Evolutionary conservation across 495 filamentous ascomycete genomes (phyloP).

Genomic region (Geopyxis carbonaria): DNA sequence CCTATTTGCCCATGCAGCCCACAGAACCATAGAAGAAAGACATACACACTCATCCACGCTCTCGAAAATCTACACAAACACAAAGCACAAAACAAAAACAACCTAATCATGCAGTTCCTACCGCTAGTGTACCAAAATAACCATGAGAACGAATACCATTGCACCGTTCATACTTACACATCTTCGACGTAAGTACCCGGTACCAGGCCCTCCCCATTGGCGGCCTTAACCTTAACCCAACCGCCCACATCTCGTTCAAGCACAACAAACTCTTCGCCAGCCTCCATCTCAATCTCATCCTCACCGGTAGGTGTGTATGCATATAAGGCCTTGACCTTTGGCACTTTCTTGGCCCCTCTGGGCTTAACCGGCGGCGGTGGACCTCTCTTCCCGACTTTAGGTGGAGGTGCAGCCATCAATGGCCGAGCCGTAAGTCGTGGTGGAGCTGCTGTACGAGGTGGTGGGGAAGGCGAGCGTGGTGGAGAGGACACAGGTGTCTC

Average conservation of each 20-base stretch:
- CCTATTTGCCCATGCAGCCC: no score
- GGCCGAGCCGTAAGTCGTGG: background rate
- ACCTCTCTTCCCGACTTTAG: constrained; percentile 1
- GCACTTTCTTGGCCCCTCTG: constrained; percentile 28
- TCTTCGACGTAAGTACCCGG: constrained; percentile 64
- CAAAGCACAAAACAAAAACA: no score
- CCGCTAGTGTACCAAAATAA: no score
- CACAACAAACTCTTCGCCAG: constrained; percentile 56
- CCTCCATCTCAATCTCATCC: constrained; percentile 64
- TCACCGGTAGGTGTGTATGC: constrained; percentile 58
- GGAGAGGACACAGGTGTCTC: background rate
- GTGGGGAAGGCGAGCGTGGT: background rate
- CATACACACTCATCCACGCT: no score
- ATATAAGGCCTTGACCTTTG: constrained; percentile 56
- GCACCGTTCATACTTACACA: no score
- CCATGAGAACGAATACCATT: no score
- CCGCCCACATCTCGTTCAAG: constrained; percentile 89
- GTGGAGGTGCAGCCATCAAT: background rate
- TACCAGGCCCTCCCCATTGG: constrained; percentile 60
- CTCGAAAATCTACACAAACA: no score
- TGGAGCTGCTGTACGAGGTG: constrained; percentile 10
- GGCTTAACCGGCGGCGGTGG: constrained; percentile 6
- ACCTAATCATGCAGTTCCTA: no score
- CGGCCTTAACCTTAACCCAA: constrained; percentile 67
- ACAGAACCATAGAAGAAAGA: no score